Evolutionary conservation across 306 rosid genomes (phyloP), one percentile per base, ranked within the genome.

Genomic region (Sindora glabra): DNA sequence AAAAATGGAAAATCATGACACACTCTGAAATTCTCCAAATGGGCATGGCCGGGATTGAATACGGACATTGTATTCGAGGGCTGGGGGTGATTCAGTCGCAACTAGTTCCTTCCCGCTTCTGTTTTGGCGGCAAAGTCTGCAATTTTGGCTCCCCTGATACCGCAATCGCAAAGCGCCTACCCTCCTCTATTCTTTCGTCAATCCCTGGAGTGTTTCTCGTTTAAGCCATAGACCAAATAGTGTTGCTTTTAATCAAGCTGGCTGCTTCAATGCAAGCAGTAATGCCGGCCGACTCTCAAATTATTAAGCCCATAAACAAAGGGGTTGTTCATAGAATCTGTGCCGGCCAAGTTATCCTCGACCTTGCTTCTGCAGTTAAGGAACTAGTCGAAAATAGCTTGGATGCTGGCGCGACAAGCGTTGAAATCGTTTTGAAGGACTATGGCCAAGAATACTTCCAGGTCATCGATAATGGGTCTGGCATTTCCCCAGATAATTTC

Each of bases 351-450:
- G 98, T 92, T 12, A 92, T 92, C 70, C 72, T 86, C 10, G 96
- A 92, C 77, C 95, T 92, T 68, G 74, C 95, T n/a, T 84, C 98
- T 33, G 96, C 98, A n/a, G 90, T 92, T 29, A 92, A 92, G 65
- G 98, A 92, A 46, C 70, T 92, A 55, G 95, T 92, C 71, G 98
- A 92, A 69, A 92, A 92, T 74, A 88, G 98, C 89, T 68, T 92
- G 68, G 98, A 92, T 55, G 88, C 98, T 47, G 83, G 86, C 59
- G 86, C 98, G 63, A 86, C 96, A 55, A 49, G 78, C 85, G 69
- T 92, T 59, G 98, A 88, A 67, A 82, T 92, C 56, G 13, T 85
- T 4, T 81, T 92, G 61, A 86, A 77, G 55, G 86, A 83, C 23
- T 78, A 74, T 63, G 98, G 98, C 41, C 78, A 86, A 61, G 88